Evolutionary conservation across 2,329 filamentous ascomycete species (phyloP).

Genomic region (Rosellinia necatrix): DNA sequence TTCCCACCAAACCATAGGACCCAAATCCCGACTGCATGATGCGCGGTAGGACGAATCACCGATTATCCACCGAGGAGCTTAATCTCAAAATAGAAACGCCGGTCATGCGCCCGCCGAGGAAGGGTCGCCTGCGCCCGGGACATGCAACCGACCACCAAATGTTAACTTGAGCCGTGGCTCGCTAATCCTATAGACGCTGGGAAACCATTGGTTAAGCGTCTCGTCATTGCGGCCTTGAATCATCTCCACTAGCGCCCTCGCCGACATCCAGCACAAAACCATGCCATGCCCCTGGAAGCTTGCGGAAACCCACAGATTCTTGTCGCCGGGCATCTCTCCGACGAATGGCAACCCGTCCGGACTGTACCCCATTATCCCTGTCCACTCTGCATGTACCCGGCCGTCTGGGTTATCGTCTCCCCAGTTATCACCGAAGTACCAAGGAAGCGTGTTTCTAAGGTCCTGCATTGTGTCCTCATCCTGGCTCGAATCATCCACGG

Average conservation of each 20-base stretch:
- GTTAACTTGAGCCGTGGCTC: slow-evolving; percentile 48
- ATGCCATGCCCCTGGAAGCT: slow-evolving; percentile 71
- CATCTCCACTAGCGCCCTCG: slow-evolving; percentile 61
- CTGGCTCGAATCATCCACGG: slow-evolving; percentile 58
- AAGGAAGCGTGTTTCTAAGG: slow-evolving; percentile 47
- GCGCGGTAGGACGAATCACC: no score
- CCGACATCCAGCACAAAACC: slow-evolving; percentile 65
- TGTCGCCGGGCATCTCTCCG: slow-evolving; percentile 50
- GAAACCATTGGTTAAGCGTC: slow-evolving; percentile 55
- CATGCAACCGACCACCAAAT: slow-evolving; percentile 42
- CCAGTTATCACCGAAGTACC: slow-evolving; percentile 60
- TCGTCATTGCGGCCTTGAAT: slow-evolving; percentile 45
- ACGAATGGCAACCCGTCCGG: slow-evolving; percentile 59
- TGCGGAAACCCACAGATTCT: slow-evolving; percentile 59
- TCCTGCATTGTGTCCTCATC: slow-evolving; percentile 58
- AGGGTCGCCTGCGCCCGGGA: not conserved
- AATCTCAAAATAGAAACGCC: no score
- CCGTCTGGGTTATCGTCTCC: slow-evolving; percentile 48
- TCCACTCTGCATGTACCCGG: slow-evolving; percentile 53
- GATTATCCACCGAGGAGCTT: no score
- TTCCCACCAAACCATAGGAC: no score
- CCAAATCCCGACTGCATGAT: no score
- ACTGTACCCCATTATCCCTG: slow-evolving; percentile 62
- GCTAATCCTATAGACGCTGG: slow-evolving; percentile 53
- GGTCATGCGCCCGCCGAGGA: not conserved